phyloP scores from a whole-genome alignment of 2,329 filamentous ascomycete species.

The Shiraia bambusicola region DNA sequence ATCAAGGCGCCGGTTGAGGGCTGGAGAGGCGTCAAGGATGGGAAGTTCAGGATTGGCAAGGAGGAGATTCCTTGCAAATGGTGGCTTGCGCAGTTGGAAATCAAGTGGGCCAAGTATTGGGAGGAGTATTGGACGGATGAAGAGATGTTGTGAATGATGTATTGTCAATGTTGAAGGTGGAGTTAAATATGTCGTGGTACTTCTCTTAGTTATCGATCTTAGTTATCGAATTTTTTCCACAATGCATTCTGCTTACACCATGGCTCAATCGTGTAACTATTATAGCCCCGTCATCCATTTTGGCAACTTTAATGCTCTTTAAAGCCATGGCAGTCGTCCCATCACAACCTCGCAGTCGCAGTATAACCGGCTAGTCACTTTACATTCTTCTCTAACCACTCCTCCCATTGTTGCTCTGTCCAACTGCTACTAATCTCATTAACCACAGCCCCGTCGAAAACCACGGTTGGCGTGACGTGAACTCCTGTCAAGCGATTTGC shows the following conservation, averaged over 20 bases:
- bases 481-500: constrained; percentile 75
- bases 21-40: constrained; percentile 1
- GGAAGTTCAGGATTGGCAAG: neutral
- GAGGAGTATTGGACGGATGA: neutral
- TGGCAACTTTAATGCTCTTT: neutral
- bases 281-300: no score
- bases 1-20: constrained; percentile 1
- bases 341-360: neutral
- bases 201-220: no score
- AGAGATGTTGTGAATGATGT: neutral
- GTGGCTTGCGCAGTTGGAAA: no score
- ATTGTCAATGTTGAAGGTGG: no score
- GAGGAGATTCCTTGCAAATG: no score
- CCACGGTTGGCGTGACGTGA: constrained; percentile 87
- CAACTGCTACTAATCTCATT: constrained; percentile 77
- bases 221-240: no score
- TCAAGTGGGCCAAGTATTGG: neutral
- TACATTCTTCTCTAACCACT: constrained; percentile 72
- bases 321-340: no score
- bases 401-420: constrained; percentile 77
- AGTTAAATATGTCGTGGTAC: no score
- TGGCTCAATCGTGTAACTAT: no score
- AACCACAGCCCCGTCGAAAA: constrained; percentile 84
- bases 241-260: no score
- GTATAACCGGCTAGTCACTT: constrained; percentile 45